Conservation (phyloP, 768 basidiomycete genomes). For the Termitomyces titanicus region DNA sequence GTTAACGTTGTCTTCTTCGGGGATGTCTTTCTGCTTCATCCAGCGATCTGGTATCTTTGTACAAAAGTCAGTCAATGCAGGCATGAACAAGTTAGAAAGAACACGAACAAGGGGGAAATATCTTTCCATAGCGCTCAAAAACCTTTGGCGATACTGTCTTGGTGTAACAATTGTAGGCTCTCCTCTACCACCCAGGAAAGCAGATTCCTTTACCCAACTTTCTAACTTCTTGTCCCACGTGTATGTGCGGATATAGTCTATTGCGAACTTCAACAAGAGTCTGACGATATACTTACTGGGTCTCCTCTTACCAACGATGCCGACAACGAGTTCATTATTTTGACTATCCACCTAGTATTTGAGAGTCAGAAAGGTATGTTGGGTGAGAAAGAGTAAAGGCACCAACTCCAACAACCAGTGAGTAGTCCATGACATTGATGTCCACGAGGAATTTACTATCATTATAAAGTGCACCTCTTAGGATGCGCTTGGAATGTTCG, state of each 20-base stretch:
- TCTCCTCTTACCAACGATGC: slow-evolving; percentile 81
- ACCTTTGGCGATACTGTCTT: slow-evolving; percentile 87
- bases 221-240: slow-evolving; percentile 99
- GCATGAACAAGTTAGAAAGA: background rate
- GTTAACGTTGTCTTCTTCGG: slow-evolving; percentile 67
- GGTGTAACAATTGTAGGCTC: slow-evolving; percentile 98
- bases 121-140: slow-evolving; percentile 84
- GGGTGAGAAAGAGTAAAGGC: background rate
- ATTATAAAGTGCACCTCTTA: slow-evolving; percentile 87
- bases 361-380: background rate
- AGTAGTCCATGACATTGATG: slow-evolving; percentile 98
- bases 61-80: background rate
- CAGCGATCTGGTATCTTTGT: slow-evolving; percentile 80
- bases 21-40: slow-evolving; percentile 82
- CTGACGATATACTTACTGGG: background rate
- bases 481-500: slow-evolving; percentile 93
- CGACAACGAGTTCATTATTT: slow-evolving; percentile 89
- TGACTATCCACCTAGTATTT: slow-evolving; percentile 72
- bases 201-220: slow-evolving; percentile 96
- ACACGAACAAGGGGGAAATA: slow-evolving; percentile 78
- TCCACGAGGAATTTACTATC: slow-evolving; percentile 94
- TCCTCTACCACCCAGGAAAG: slow-evolving; percentile 83
- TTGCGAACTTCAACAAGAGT: background rate
- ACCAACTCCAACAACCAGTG: slow-evolving; percentile 77
- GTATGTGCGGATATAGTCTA: slow-evolving; percentile 93